phyloP scores from a whole-genome alignment of 2,329 filamentous ascomycete species.

The Trichoderma sp. region DNA sequence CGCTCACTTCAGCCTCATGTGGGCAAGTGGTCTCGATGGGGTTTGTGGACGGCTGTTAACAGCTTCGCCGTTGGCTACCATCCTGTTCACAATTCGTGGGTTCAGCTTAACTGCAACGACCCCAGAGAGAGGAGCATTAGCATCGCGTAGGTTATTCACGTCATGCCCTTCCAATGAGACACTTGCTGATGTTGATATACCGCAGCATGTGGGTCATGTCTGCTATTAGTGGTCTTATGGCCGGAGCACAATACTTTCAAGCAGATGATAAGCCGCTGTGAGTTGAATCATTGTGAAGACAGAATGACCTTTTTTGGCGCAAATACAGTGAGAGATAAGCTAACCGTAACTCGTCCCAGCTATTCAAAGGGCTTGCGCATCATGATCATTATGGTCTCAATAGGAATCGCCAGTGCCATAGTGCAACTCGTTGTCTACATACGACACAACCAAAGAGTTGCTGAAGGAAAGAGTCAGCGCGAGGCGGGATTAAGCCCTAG shows the following conservation, averaged over 20 bases:
- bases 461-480: conserved; percentile 23
- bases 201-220: conserved; percentile 49
- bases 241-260: conserved; percentile 52
- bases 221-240: conserved; percentile 53
- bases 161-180: not conserved
- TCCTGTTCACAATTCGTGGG: conserved; percentile 54
- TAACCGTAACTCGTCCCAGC: conserved; percentile 26
- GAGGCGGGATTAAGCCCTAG: not conserved
- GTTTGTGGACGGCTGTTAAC: conserved; percentile 54
- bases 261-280: conserved; percentile 44
- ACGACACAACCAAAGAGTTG: conserved; percentile 38
- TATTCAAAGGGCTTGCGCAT: conserved; percentile 47
- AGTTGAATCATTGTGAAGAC: conserved; percentile 20
- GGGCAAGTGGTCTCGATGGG: conserved; percentile 51
- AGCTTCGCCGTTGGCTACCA: conserved; percentile 55
- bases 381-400: conserved; percentile 47
- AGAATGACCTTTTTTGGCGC: not conserved
- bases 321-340: not conserved
- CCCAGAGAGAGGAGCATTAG: conserved; percentile 49
- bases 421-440: conserved; percentile 45
- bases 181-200: not conserved
- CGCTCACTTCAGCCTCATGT: conserved; percentile 44
- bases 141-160: conserved; percentile 43
- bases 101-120: conserved; percentile 52
- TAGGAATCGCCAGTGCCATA: conserved; percentile 42